Evolutionary conservation across 2,329 filamentous ascomycete genomes (phyloP), one percentile per base, ranked within the genome.

Genomic region (Fusarium pseudocircinatum): DNA sequence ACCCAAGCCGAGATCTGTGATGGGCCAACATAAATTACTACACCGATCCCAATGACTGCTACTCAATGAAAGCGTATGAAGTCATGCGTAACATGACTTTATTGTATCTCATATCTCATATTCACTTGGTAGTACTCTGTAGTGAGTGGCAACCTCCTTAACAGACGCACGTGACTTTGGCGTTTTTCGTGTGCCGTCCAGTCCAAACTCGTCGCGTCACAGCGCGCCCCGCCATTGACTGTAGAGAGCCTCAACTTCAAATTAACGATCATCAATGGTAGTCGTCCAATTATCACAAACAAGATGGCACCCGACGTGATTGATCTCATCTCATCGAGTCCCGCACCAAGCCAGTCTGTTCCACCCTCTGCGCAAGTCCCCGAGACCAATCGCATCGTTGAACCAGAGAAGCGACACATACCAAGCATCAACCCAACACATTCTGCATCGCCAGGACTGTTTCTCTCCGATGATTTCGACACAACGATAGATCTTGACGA

Each of bases 401-500:
- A 54, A 28, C 28, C 50, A 14, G 28, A 28, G 2, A 66, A 40
- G 7, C 53, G 42, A 36, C 39, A 58, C 12, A 42, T 16, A 16
- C 46, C 30, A 18, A 43, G 14, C 20, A 53, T 42, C 16, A 18
- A 63, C 15, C 24, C 20, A n/a, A 26, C 56, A 11, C 42, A 52
- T 43, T 34, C 30, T 20, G 36, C 26, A 32, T 32, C 61, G 10
- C 22, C 69, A 2, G 72, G 70, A 18, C 32, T 73, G 6, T 72
- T 78, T 37, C 61, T 78, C n/a, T 78, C 77, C 14, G 77, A 78
- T 28, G 85, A 86, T 47, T 85, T 84, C 54, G 83, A 86, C 46
- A 81, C 79, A 13, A 84, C 82, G 2, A 78, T 81, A 9, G 81
- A 83, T 14, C 65, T 85, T 4, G 81, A 82, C 13, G 79, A 80